phyloP scores from a whole-genome alignment of 169 alveolate genomes.

The Babesia caballi region DNA sequence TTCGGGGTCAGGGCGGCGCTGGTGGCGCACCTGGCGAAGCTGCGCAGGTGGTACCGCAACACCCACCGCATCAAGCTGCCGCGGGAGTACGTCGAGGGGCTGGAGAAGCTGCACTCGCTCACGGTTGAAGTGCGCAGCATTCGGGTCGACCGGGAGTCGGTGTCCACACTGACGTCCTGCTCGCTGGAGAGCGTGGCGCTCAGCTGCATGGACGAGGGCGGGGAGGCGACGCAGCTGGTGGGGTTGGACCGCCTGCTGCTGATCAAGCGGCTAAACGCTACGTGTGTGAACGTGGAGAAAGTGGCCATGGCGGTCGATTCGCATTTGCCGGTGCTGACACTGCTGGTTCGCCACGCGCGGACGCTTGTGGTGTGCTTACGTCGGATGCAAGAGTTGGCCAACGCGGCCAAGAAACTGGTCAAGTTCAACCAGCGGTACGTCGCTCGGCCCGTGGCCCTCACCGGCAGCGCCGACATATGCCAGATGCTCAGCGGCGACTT shows the following conservation, averaged over 20 bases:
- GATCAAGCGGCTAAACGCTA: not conserved
- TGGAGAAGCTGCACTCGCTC: not conserved
- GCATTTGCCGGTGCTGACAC: not conserved
- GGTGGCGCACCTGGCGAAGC: not conserved
- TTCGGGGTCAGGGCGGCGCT: not conserved
- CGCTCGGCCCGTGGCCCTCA: not conserved
- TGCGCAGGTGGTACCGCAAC: conserved; percentile 28
- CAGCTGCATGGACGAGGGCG: not conserved
- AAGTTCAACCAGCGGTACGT: not conserved
- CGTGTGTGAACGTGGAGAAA: not conserved
- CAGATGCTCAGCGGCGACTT: not conserved
- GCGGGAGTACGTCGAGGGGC: not conserved
- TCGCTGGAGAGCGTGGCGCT: not conserved
- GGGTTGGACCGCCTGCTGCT: not conserved
- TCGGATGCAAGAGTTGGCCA: not conserved
- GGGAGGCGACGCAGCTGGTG: not conserved
- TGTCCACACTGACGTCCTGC: not conserved
- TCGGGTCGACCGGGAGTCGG: not conserved
- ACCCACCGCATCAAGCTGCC: conserved; percentile 1
- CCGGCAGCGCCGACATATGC: not conserved
- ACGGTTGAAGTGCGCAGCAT: not conserved
- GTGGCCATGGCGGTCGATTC: not conserved
- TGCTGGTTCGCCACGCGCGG: not conserved
- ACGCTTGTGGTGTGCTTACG: not conserved
- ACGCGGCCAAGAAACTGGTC: not conserved